phyloP scores from a whole-genome alignment of 345 rosid species.

The Populus pruinosa region DNA sequence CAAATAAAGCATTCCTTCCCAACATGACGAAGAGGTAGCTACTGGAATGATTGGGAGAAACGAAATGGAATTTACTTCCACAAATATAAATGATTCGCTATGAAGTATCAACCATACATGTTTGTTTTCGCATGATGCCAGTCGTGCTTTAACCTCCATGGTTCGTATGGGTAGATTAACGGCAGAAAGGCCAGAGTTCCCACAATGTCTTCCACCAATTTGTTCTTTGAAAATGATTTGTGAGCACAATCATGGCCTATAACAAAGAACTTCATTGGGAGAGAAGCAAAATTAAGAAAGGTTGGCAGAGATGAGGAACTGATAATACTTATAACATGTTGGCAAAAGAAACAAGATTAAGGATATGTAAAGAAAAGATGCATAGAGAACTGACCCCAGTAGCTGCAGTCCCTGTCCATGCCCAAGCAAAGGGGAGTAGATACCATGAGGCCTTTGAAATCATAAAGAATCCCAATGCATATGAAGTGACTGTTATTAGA shows the following conservation, averaged over 20 bases:
- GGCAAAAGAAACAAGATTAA: neutral
- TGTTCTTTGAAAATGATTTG: conserved; percentile 86
- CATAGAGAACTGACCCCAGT: conserved; percentile 60
- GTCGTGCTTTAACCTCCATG: conserved; percentile 96
- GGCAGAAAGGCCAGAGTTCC: conserved; percentile 93
- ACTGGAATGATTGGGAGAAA: conserved; percentile 4
- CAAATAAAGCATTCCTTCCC: neutral
- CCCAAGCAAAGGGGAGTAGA: conserved; percentile 94
- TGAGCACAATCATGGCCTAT: conserved; percentile 99
- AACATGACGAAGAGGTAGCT: neutral
- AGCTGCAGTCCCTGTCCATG: conserved; percentile 92
- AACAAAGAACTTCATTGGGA: conserved; percentile 73
- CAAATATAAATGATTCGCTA: conserved; percentile 5
- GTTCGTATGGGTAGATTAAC: conserved; percentile 86
- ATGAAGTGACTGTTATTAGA: conserved; percentile 72
- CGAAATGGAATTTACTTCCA: neutral
- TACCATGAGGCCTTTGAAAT: conserved; percentile 90
- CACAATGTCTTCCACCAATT: conserved; percentile 82
- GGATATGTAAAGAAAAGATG: neutral
- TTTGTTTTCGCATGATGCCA: conserved; percentile 95
- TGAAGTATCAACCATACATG: conserved; percentile 46
- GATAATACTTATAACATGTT: neutral
- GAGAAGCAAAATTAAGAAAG: conserved; percentile 13
- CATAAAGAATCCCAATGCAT: conserved; percentile 74
- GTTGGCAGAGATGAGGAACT: conserved; percentile 10